Evolutionary conservation across 1,284 basidiomycete genomes (phyloP).

Genomic region (Puccinia hordei): DNA sequence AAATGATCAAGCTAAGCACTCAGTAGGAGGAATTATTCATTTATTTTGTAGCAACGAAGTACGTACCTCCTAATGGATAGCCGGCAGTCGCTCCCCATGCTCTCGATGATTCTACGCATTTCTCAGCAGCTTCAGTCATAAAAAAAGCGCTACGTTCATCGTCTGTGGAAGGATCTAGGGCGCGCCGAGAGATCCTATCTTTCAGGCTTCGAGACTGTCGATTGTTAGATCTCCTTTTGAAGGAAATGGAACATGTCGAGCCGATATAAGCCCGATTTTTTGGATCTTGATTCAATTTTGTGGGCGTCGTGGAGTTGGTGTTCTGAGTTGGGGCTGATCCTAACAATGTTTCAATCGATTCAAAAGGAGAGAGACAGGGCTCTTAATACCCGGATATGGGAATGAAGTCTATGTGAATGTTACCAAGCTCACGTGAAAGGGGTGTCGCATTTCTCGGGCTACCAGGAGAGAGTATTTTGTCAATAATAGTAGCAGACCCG

Average conservation of each 20-base stretch:
- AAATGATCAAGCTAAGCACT: not conserved
- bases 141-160: conserved; percentile 23
- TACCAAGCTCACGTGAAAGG: conserved; percentile 23
- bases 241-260: not conserved
- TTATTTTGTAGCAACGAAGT: not conserved
- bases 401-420: not conserved
- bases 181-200: not conserved
- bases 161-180: not conserved
- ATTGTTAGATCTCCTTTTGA: not conserved
- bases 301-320: not conserved
- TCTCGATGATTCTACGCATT: conserved; percentile 29
- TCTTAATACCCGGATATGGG: not conserved
- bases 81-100: not conserved
- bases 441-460: not conserved
- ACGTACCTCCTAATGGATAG: conserved; percentile 5
- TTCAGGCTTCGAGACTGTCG: not conserved
- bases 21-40: not conserved
- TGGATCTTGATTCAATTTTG: not conserved
- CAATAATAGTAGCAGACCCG: conserved; percentile 21
- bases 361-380: not conserved
- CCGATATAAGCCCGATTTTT: not conserved
- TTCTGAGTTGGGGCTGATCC: not conserved
- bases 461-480: conserved; percentile 35
- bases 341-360: not conserved
- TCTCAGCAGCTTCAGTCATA: conserved; percentile 35